phyloP scores from a whole-genome alignment of 495 filamentous ascomycete genomes.

The Daldinia decipiens region DNA sequence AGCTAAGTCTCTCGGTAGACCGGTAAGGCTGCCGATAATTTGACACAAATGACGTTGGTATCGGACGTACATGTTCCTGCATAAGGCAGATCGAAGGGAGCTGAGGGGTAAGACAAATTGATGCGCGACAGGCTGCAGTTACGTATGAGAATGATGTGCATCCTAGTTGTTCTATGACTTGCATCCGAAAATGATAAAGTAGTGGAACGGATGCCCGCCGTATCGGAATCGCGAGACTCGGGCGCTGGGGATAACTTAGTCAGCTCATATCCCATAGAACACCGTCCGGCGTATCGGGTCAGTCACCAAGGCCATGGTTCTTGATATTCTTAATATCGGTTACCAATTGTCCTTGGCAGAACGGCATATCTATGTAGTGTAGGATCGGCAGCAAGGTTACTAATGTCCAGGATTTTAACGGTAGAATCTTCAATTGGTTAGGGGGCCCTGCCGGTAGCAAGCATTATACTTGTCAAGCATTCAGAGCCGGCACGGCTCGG shows the following conservation, averaged over 20 bases:
- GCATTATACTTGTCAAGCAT: neutral
- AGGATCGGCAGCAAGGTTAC: constrained; percentile 28
- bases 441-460: constrained; percentile 22
- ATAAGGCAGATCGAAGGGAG: constrained; percentile 40
- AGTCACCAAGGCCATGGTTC: constrained; percentile 14
- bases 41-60: constrained; percentile 30
- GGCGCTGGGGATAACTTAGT: constrained; percentile 15
- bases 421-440: constrained; percentile 30
- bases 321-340: constrained; percentile 5
- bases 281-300: constrained; percentile 8
- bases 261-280: constrained; percentile 3
- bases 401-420: constrained; percentile 17
- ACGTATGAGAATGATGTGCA: constrained; percentile 23
- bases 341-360: constrained; percentile 12
- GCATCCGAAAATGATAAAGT: constrained; percentile 12
- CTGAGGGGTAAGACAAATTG: constrained; percentile 19
- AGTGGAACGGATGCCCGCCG: constrained; percentile 33
- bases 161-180: constrained; percentile 6
- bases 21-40: constrained; percentile 13
- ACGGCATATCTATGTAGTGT: constrained; percentile 17
- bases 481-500: constrained; percentile 17
- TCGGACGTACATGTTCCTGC: constrained; percentile 27
- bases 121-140: constrained; percentile 14
- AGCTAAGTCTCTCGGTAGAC: neutral
- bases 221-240: constrained; percentile 20